Base-by-base conservation (phyloP, 2,329 filamentous ascomycete species). In the Fonsecaea pugnacius region DNA sequence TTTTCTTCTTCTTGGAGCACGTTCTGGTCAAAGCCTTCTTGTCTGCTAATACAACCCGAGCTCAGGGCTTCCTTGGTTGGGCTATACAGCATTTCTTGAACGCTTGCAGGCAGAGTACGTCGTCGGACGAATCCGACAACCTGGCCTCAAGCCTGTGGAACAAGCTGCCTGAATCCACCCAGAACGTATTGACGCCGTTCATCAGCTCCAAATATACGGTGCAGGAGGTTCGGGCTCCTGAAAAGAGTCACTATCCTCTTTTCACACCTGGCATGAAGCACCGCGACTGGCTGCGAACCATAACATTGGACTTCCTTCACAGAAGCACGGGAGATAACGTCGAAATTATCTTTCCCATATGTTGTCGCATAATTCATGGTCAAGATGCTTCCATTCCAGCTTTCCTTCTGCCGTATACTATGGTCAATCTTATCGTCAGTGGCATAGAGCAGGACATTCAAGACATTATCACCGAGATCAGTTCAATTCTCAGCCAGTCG, bases 1-100 rank as follows among this genome's bases (percentile, higher is more conserved):
- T 92, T 7, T 82, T 95, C 46, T 92, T 93, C 72, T 83, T 96
- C 53, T 82, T 99, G 16, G 89, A 96, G 72, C 85, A 96, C 73
- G 89, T 96, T 7, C 81, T 99, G 10, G 92, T 98, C 30, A 92
- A 93, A 66, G 90, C 93, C 0, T 99, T 99, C 73, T 81, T 96
- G 50, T 96, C 94, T 1, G 90, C 91, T 1, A 95, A 90, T 0
- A 96, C 97, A 74, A 90, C 92, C 1, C 89, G 87, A 69, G 84
- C 92, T 5, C 95, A 98, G 75, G 93, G 92, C 0, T 96, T 96
- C 73, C 83, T 99, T 18, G 94, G 94, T 1, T 99, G 91, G 76
- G 91, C 90, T 1, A 97, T 99, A 88, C 95, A 99, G 76, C 90
- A 96, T 72, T 83, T 98, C 46, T 83, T 98, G 3, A 88, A 89